Conservation (phyloP, 129 eudicot species). For the carrot (Daucus carota) region DH1_v3.0 NC_030382.2:36714001-36714500, state of each 20-base stretch:
- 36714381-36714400: not conserved
- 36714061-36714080: slow-evolving; percentile 25
- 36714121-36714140: slow-evolving; percentile 66
- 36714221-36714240: slow-evolving; percentile 10
- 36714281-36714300: slow-evolving; percentile 24
- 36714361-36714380: slow-evolving; percentile 15
- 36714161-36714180: slow-evolving; percentile 68
- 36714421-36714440: slow-evolving; percentile 49
- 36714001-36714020: slow-evolving; percentile 73
- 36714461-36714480: slow-evolving; percentile 24
- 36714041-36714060: slow-evolving; percentile 36
- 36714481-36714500: not conserved
- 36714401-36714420: slow-evolving; percentile 76
- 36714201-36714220: slow-evolving; percentile 11
- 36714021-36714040: slow-evolving; percentile 69
- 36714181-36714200: slow-evolving; percentile 28
- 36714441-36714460: slow-evolving; percentile 9
- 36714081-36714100: slow-evolving; percentile 69
- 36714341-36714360: slow-evolving; percentile 24
- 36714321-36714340: slow-evolving; percentile 10
- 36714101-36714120: slow-evolving; percentile 86
- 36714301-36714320: not conserved
- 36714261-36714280: slow-evolving; percentile 86
- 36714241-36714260: slow-evolving; percentile 12
- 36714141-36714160: slow-evolving; percentile 99